A percentile compares a stretch with the other conserved stretches of the same genome.
phyloP scores from a whole-genome alignment of 2,329 filamentous ascomycete species.

The Corynespora cassiicola region DNA sequence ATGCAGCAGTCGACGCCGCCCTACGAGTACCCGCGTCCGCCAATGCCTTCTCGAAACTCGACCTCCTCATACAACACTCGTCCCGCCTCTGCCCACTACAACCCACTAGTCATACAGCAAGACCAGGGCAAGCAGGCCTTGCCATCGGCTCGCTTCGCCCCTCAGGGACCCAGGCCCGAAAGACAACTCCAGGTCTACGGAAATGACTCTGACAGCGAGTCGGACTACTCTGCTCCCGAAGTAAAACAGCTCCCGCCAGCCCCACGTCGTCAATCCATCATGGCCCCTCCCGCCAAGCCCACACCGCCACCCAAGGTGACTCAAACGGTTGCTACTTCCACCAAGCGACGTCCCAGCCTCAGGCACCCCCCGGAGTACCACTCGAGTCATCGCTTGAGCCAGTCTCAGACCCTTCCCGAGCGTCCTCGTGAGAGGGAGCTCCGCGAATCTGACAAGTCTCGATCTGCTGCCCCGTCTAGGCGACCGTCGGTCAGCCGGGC shows the following conservation, averaged over 20 bases:
- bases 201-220: slow-evolving; percentile 21
- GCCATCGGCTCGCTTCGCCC: slow-evolving; percentile 35
- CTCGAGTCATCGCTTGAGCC: slow-evolving; percentile 22
- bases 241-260: slow-evolving; percentile 12
- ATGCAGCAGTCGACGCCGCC: slow-evolving; percentile 22
- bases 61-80: slow-evolving; percentile 27
- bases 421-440: slow-evolving; percentile 20
- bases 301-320: slow-evolving; percentile 7
- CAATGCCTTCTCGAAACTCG: slow-evolving; percentile 24
- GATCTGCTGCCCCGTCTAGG: slow-evolving; percentile 25
- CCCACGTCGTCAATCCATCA: slow-evolving; percentile 18
- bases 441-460: slow-evolving; percentile 17
- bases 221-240: slow-evolving; percentile 20
- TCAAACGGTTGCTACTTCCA: too few species aligned
- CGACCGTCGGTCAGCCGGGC: slow-evolving; percentile 30
- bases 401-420: slow-evolving; percentile 19
- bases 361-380: slow-evolving; percentile 35
- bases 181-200: too few species aligned
- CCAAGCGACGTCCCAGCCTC: slow-evolving; percentile 28
- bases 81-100: slow-evolving; percentile 20
- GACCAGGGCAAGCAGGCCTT: slow-evolving; percentile 23
- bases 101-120: slow-evolving; percentile 35
- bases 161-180: slow-evolving; percentile 18
- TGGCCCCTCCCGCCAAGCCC: slow-evolving; percentile 29
- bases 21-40: slow-evolving; percentile 30